Base-by-base conservation (phyloP, 139 green algal genomes). In the Closterium sp. region DNA sequence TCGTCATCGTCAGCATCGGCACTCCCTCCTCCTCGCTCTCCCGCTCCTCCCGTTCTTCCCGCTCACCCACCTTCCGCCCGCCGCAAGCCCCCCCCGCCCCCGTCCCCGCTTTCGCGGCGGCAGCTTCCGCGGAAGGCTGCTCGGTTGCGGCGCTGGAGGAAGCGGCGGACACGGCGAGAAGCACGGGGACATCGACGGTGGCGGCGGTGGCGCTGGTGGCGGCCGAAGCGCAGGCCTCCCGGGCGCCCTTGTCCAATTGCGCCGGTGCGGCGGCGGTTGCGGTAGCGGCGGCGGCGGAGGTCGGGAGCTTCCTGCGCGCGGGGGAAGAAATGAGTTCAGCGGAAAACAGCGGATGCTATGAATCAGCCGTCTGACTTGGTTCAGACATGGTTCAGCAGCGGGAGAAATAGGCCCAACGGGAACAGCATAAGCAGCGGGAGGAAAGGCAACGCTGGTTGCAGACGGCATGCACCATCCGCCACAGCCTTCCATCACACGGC, bases 1-100 rank as follows among this genome's bases (percentile, higher is more conserved):
- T 90, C 50, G 50, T 93, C 90, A 79, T 79, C 62, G 50, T 93
- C 90, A 79, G 17, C 62, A 79, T 79, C 62, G 17, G 62, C 62
- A 24, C 62, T 79, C 62, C 19, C 62, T 79, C 62, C 62, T 79
- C 62, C 62, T 79, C 62, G 17, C 19, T 79, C 62, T 79, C 62
- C 62, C 62, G 62, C 62, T 27, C 2, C 62, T 24, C 62, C 62
- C 62, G 62, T 13, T 79, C 17, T 79, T 79, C 62, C 62, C 62
- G 62, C 0, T 79, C 62, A 5, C 62, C 62, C 62, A 24, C 62
- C 62, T 79, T 79, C 62, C 62, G 62, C 17, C 62, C 62, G 62
- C 62, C 62, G 62, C 17, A 79, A 22, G 10, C 27, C 19, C 62
- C 62, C 2, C 62, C 38, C 38, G 7, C 7, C 38, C 38, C 38